Base-by-base conservation (phyloP, 371 early-diverging fungal species). In the Saksenaea vasiformis region DNA sequence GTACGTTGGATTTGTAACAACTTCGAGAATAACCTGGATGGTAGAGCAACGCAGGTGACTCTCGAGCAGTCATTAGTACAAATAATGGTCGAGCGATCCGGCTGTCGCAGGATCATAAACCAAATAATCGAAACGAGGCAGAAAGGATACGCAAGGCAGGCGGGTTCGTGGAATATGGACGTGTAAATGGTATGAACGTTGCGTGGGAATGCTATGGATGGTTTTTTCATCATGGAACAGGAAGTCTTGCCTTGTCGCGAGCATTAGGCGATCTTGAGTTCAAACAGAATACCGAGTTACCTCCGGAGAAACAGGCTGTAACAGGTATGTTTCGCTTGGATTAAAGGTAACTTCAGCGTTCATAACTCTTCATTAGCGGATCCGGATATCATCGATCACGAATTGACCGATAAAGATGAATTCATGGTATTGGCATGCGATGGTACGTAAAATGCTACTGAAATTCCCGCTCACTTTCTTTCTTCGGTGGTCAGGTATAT, bases 201-300 rank as follows among this genome's bases (percentile, higher is more conserved):
- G 17, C 47, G 57, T 15, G 10, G 31, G 13, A 4, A 38, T 44
- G n/a, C n/a, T n/a, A 4, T 26, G 31, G 27, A 14, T 22, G 65
- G 44, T 61, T 37, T 61, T 53, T 37, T 56, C 41, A 58, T 1
- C 36, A 17, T 62, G 2, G 36, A 43, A 15, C 60, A 90, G 90
- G 92, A 38, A 96, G 93, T 71, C 82, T 97, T 38, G 98, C 98
- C 5, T 80, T 98, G 59, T 96, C 96, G 37, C 90, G 98, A 56
- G 98, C 98, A 2, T 82, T 98, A 54, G 98, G 98, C 31, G 98
- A 98, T 76, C 96, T 95, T 76, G 96, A 97, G 73, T 97, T 93
- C 80, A 98, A 98, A 82, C 80, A 84, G 62, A 90, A 87, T 66
- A 60, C 73, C 3, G 68, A 85, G 43, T 66, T 95, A 41, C 76